Percentiles rank a stretch among this genome's conserved stretches.
phyloP scores from a whole-genome alignment of 306 rosid genomes.

The Vigna trinervia region DNA sequence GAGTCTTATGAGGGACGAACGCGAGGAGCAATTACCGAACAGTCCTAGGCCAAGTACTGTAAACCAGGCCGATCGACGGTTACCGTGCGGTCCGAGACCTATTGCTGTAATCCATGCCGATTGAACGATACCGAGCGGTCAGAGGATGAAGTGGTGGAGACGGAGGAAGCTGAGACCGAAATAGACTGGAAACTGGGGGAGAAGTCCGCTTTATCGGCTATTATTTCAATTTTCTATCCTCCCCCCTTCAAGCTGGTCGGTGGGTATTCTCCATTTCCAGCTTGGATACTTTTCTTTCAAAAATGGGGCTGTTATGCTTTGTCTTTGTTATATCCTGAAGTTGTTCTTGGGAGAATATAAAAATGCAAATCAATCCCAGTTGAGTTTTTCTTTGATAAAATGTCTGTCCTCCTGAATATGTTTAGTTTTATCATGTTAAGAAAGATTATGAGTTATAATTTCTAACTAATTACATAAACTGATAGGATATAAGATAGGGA shows the following conservation, averaged over 20 bases:
- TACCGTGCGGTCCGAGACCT: too few relatives aligned
- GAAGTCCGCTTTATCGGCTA: too few relatives aligned
- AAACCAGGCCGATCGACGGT: too few relatives aligned
- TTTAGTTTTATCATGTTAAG: neutral
- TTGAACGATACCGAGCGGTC: too few relatives aligned
- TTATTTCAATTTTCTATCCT: neutral
- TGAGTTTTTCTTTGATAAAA: neutral
- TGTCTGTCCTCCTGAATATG: neutral
- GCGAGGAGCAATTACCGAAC: too few relatives aligned
- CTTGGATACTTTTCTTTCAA: neutral
- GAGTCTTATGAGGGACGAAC: too few relatives aligned
- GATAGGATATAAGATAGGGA: too few relatives aligned
- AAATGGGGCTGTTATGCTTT: neutral
- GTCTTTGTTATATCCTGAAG: neutral
- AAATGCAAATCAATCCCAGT: neutral
- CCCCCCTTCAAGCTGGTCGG: neutral
- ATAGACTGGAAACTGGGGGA: too few relatives aligned
- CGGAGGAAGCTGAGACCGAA: too few relatives aligned
- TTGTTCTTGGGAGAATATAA: neutral
- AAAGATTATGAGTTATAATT: neutral
- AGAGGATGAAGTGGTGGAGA: too few relatives aligned
- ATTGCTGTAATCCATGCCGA: too few relatives aligned
- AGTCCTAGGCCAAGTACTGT: too few relatives aligned
- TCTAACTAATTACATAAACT: neutral
- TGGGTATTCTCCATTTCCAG: neutral